Base-by-base conservation (phyloP, 2,329 filamentous ascomycete genomes). In the Pleoardoris graminearum region DNA sequence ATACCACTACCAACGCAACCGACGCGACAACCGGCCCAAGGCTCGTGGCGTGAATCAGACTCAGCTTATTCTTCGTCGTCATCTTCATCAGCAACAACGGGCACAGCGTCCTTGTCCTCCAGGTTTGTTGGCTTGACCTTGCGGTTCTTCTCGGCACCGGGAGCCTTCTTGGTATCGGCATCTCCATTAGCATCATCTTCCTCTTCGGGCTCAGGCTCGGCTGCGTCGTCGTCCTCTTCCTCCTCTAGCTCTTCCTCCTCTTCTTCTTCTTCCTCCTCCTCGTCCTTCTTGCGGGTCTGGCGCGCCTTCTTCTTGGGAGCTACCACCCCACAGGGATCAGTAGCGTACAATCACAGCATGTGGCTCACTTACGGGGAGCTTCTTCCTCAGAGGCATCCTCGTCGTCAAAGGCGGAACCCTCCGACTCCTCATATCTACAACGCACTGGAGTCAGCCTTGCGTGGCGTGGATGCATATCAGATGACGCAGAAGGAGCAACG, bases 231-330 rank as follows among this genome's bases (percentile, higher is more conserved):
- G 3, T 66, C 66, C 5, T 66, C 67, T 29, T 72, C 73, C 41
- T 70, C 64, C 21, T 69, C 62, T 48, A 72, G 60, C 29, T 66
- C 66, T 7, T 64, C 61, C 7, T 72, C 70, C 10, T 72, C 70
- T 17, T 43, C 39, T 29, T 67, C 62, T 2, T 67, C 61, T 2
- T 66, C 63, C 3, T 70, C 69, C 4, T 68, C 64, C 6, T 71
- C 68, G 16, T 58, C 59, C 16, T 63, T 61, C 32, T 71, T 66
- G 50, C 71, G 69, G 50, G 62, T 63, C 12, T 61, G 57, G 33
- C 62, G 63, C 42, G 68, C 57, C 59, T 71, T 70, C 60, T 73
- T 71, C 63, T 68, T 72, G 44, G 68, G 68, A 32, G 70, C 70
- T 69, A 39, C 25, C 12, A 51, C 14, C 23, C 25, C 5, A 14